Base-by-base conservation (phyloP, 2,329 filamentous ascomycete genomes). In the Talaromyces sp. region DNA sequence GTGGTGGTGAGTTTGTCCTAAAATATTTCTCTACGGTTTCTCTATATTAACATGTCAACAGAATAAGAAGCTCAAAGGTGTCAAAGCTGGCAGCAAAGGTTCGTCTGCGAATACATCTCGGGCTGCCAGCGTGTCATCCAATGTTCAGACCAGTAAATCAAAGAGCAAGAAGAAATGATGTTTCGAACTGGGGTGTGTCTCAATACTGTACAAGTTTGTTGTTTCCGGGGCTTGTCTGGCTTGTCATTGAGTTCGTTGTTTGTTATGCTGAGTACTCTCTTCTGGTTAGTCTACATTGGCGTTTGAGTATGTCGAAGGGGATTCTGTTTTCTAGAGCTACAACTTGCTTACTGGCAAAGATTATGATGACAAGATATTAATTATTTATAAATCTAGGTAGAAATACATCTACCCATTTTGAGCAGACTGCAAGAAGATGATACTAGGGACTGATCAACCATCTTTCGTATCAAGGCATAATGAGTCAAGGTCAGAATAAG, bases 31-130 rank as follows among this genome's bases (percentile, higher is more conserved):
- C 45, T 43, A 6, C 27, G 14, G 22, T 22, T 33, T 41, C 3
- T 16, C n/a, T 52, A 31, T 59, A 22, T 49, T 63, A 56, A 54
- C 19, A 37, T 49, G 16, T 37, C 19, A 35, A 69, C 75, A 98
- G 93, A 97, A 97, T 79, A 98, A 98, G 81, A 89, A 92, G 61
- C 86, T 97, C 57, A 95, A 97, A 71, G 91, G 89, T 56, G 87
- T 97, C 74, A 97, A 97, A 60, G 83, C 81, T 61, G 87, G 84
- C 65, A 91, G 87, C 79, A 95, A 93, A 77, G 85, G 87, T 59
- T 90, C 86, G 64, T 95, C 93, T 1, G 86, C 89, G 4, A 85
- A 89, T 5, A 90, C 89, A 0, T 97, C 93, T 7, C 86, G 95
- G 68, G 93, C 93, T 16, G 94, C 90, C 5, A 98, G 95, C 75